Conservation (phyloP, 768 basidiomycete species). For the Kwoniella mangroviensis region DNA sequence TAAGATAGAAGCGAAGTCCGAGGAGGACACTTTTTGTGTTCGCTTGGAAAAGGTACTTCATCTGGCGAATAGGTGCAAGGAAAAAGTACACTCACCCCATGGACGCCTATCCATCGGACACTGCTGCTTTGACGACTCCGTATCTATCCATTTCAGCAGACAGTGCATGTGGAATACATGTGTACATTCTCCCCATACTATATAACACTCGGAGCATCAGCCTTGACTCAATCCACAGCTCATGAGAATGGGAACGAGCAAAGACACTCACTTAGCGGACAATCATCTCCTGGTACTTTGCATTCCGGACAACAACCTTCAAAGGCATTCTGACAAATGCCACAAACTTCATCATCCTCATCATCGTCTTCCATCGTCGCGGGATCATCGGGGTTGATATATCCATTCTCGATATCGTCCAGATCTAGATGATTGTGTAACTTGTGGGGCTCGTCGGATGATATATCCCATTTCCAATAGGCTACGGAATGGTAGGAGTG, state of each 20-base stretch:
- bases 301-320: slow-evolving; percentile 96
- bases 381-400: slow-evolving; percentile 12
- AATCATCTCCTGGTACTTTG: slow-evolving; percentile 95
- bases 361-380: slow-evolving; percentile 38
- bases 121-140: slow-evolving; percentile 84
- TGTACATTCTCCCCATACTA: slow-evolving; percentile 97
- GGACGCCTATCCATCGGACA: slow-evolving; percentile 97
- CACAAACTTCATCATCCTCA: slow-evolving; percentile 53
- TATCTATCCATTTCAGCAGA: slow-evolving; percentile 92
- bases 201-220: neutral
- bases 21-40: neutral
- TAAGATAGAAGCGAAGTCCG: neutral
- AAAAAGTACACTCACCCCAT: slow-evolving; percentile 69
- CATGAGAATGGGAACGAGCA: neutral
- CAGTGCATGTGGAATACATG: slow-evolving; percentile 99
- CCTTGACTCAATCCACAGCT: neutral
- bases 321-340: slow-evolving; percentile 60
- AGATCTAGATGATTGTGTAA: slow-evolving; percentile 34
- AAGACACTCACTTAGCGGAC: slow-evolving; percentile 74
- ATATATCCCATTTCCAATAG: slow-evolving; percentile 56
- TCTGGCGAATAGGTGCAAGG: too few species aligned
- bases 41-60: neutral
- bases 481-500: slow-evolving; percentile 52
- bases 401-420: slow-evolving; percentile 25
- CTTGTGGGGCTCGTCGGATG: slow-evolving; percentile 50